A percentile compares a stretch with the other conserved stretches of the same genome.
These are phyloP conservation scores for Trypanosoma theileri DNA, from an alignment of 208 protist species.

Conservation along the genomic window DNA sequence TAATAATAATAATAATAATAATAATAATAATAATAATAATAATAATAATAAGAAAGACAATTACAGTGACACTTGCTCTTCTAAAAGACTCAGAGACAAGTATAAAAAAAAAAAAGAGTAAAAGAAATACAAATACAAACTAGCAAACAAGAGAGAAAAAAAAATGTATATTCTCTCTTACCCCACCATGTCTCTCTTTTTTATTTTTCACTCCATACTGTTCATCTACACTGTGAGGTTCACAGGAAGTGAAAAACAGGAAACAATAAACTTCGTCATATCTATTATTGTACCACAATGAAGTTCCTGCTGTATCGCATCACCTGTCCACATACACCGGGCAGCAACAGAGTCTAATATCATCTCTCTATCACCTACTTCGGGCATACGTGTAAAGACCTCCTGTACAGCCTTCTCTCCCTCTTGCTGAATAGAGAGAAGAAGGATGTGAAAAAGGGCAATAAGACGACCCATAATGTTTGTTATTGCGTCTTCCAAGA, in stretches of 20 bases:
- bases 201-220: neutral
- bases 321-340: neutral
- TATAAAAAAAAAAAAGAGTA: too few relatives aligned
- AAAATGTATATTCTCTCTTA: too few relatives aligned
- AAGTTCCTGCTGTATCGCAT: neutral
- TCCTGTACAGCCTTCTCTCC: constrained; percentile 13
- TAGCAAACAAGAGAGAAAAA: too few relatives aligned
- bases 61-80: too few relatives aligned
- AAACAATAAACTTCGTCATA: neutral
- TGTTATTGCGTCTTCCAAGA: constrained; percentile 19
- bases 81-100: too few relatives aligned
- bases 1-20: too few relatives aligned
- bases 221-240: too few relatives aligned
- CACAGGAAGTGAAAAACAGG: constrained; percentile 11
- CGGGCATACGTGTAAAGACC: constrained; percentile 13
- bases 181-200: neutral
- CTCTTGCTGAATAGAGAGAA: constrained; percentile 8
- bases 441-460: constrained; percentile 16
- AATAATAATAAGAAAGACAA: too few relatives aligned
- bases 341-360: too few relatives aligned
- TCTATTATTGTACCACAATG: constrained; percentile 1
- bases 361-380: neutral
- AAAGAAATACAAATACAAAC: too few relatives aligned
- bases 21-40: too few relatives aligned
- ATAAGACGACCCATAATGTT: constrained; percentile 24